A percentile compares a stretch with the other conserved stretches of the same genome.
phyloP scores from a whole-genome alignment of 257 asterid species.

The Penstemon davidsonii region DNA sequence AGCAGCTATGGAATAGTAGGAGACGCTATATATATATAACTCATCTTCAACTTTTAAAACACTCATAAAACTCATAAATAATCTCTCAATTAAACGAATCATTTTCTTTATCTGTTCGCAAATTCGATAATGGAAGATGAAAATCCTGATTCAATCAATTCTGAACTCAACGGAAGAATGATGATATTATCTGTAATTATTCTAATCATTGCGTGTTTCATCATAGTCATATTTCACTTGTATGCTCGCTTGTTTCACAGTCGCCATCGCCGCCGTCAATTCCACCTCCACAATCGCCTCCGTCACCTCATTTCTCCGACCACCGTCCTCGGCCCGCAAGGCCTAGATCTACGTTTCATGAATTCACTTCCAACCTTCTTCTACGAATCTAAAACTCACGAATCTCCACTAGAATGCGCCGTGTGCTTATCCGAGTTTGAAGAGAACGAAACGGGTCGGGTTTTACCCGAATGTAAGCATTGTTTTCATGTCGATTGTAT shows the following conservation, averaged over 20 bases:
- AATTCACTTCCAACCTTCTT: slow-evolving; percentile 33
- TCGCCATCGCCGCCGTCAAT: slow-evolving; percentile 14
- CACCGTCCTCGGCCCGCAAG: slow-evolving; percentile 11
- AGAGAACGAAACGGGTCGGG: slow-evolving; percentile 35
- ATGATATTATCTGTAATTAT: slow-evolving; percentile 27
- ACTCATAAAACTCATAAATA: neutral
- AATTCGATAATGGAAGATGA: slow-evolving; percentile 23
- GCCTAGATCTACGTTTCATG: slow-evolving; percentile 25
- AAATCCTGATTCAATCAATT: slow-evolving; percentile 16
- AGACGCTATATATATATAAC: too few relatives aligned
- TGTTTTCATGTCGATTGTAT: slow-evolving; percentile 38
- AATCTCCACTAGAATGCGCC: slow-evolving; percentile 35
- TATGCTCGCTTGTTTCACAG: slow-evolving; percentile 20
- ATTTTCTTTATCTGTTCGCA: neutral
- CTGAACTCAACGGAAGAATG: slow-evolving; percentile 24
- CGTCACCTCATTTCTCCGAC: neutral
- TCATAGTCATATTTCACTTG: slow-evolving; percentile 27
- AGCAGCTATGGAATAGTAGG: too few relatives aligned
- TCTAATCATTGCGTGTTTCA: slow-evolving; percentile 32
- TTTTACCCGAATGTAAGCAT: slow-evolving; percentile 41
- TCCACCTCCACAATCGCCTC: neutral
- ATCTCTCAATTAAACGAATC: neutral
- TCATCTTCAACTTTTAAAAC: neutral
- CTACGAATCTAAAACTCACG: slow-evolving; percentile 20
- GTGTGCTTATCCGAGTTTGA: slow-evolving; percentile 47